Evolutionary conservation across 495 filamentous ascomycete species (phyloP).

Genomic region (Talaromyces liani): DNA sequence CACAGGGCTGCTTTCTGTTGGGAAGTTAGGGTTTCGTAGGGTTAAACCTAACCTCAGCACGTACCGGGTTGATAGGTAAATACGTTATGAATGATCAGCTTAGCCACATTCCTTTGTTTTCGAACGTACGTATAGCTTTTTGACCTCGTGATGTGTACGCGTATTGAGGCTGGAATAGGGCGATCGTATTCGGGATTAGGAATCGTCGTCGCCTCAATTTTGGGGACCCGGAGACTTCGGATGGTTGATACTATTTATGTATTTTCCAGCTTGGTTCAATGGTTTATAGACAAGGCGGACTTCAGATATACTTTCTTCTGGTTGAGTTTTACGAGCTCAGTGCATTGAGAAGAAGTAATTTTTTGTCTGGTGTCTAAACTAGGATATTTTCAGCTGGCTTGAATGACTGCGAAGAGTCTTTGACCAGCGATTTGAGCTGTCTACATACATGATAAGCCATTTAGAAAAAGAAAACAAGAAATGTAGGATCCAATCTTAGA

Average conservation of each 20-base stretch:
- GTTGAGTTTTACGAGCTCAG: background rate
- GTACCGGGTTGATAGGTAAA: background rate
- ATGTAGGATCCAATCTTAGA: background rate
- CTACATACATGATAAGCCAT: background rate
- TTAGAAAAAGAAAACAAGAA: background rate
- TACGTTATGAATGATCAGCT: background rate
- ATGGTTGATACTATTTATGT: background rate
- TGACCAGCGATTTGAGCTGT: background rate
- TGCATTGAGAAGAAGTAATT: background rate
- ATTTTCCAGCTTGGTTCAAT: too few species aligned
- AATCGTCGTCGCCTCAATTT: background rate
- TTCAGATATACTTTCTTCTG: background rate
- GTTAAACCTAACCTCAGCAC: background rate
- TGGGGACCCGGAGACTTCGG: background rate
- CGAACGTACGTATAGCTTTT: background rate
- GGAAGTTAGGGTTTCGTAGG: background rate
- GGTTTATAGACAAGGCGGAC: background rate
- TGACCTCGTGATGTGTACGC: background rate
- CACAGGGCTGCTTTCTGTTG: background rate
- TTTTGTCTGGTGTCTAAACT: background rate
- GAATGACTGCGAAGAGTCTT: background rate
- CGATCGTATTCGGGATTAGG: background rate
- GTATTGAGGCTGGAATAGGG: background rate
- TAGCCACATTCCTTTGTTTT: background rate
- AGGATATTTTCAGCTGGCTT: background rate